phyloP scores from a whole-genome alignment of 306 rosid species.

The Vigna reflexopilosa region DNA sequence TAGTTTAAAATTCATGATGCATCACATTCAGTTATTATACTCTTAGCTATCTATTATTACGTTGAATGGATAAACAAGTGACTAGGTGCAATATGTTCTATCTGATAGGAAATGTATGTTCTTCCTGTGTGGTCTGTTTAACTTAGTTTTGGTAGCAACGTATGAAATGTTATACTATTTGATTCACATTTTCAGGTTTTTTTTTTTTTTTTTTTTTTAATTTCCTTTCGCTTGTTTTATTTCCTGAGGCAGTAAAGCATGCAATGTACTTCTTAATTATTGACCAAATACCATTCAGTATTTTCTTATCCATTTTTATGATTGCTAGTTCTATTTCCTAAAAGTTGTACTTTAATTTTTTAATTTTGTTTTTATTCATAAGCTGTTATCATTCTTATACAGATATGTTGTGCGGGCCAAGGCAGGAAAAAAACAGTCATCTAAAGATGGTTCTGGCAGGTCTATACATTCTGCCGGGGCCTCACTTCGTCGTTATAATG shows the following conservation, averaged over 20 bases:
- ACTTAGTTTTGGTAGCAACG: neutral
- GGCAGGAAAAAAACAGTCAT: slow-evolving; percentile 91
- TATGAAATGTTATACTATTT: slow-evolving; percentile 1
- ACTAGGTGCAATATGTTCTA: neutral
- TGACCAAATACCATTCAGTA: neutral
- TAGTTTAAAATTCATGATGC: slow-evolving; percentile 2
- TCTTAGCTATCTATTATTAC: neutral
- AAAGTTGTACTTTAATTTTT: slow-evolving; percentile 16
- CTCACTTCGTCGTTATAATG: slow-evolving; percentile 88
- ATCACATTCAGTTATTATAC: neutral
- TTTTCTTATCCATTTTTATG: slow-evolving; percentile 22
- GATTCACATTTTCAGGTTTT: slow-evolving; percentile 15
- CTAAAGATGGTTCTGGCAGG: slow-evolving; percentile 91
- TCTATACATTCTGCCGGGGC: slow-evolving; percentile 92
- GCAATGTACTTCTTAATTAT: neutral
- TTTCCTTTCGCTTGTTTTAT: neutral
- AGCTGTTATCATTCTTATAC: slow-evolving; percentile 40
- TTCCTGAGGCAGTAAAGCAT: neutral
- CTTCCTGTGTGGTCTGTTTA: neutral
- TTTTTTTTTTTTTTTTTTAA: neutral
- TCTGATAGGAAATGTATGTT: neutral
- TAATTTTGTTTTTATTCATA: slow-evolving; percentile 26
- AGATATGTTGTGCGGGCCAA: slow-evolving; percentile 97
- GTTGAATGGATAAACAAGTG: neutral
- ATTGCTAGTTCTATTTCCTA: neutral